phyloP scores from a whole-genome alignment of 1,284 basidiomycete species.

The Limonomyces culmigenus region DNA sequence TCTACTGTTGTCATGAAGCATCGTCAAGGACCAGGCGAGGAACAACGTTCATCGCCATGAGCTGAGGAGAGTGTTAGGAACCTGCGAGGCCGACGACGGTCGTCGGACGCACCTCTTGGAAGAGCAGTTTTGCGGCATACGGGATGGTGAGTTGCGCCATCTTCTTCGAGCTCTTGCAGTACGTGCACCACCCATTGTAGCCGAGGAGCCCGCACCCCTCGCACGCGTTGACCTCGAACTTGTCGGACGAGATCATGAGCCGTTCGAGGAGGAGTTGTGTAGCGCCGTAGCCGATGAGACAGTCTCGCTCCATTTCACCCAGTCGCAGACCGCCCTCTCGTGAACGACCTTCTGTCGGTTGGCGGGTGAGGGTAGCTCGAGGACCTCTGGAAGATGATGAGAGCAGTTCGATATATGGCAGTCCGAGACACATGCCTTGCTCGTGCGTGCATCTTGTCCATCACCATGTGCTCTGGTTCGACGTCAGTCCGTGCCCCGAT shows the following conservation, averaged over 20 bases:
- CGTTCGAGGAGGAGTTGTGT: conserved; percentile 92
- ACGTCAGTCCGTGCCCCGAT: conserved; percentile 4
- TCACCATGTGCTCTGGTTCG: conserved; percentile 85
- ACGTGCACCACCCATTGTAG: conserved; percentile 91
- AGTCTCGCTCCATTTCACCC: conserved; percentile 99
- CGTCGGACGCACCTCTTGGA: conserved; percentile 65
- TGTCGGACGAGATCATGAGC: conserved; percentile 95
- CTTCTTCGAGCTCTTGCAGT: conserved; percentile 92
- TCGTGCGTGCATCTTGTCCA: conserved; percentile 99
- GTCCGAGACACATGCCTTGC: conserved; percentile 45
- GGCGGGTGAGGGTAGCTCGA: conserved; percentile 89
- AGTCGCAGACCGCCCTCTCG: conserved; percentile 94
- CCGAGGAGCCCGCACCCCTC: conserved; percentile 91
- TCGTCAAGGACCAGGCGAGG: conserved; percentile 75
- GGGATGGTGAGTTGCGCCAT: conserved; percentile 96
- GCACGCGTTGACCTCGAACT: conserved; percentile 95
- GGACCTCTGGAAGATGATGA: conserved; percentile 50
- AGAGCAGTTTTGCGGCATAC: conserved; percentile 92
- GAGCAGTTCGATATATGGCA: background rate
- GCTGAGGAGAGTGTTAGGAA: conserved; percentile 21
- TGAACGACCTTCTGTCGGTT: conserved; percentile 96
- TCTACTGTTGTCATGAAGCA: no score
- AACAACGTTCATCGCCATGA: conserved; percentile 92
- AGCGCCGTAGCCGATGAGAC: conserved; percentile 89
- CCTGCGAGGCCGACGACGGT: background rate